Evolutionary conservation across 495 filamentous ascomycete species (phyloP), one percentile per base, ranked within the genome.

Genomic region (Aspergillus asperescens): DNA sequence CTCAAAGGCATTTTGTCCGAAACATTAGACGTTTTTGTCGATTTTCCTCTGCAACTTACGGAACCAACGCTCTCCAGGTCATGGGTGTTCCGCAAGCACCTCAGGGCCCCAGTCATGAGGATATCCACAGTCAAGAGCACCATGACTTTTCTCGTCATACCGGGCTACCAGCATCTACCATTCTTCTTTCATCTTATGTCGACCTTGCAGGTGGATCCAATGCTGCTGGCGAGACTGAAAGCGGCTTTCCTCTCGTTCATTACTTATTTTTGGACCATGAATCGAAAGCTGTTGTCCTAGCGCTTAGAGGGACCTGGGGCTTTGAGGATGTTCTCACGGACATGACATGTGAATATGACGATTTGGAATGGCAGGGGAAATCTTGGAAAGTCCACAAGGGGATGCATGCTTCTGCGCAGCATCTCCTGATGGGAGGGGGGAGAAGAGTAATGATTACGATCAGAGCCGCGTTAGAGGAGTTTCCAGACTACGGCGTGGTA

Each of bases 261-360:
- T 90, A 87, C 59, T 80, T 91, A 28, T 85, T 80, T 13, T 68
- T 90, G 1, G 87, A 91, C 59, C 86, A 89, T 58, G 84, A 85
- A 34, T 87, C 86, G 8, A 85, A 84, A 61, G 87, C 87, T 0
- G 77, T 91, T 7, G 86, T 90, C 0, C 74, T 91, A 7, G 85
- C 85, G 4, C 85, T 88, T 22, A 77, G 87, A 10, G 87, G 87
- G 0, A 91, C 87, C 0, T 77, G 89, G 44, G 87, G 87, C 0
- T 89, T 91, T 54, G 86, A 90, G 58, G 87, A 91, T 56, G 80
- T 90, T 10, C 75, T 91, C 13, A 87, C 86, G 9, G 87, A 91
- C 57, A 82, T 90, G 78, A 86, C 85, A 28, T 91, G 87, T 62
- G 87, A 90, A 49, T 91, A 88, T 52, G 86, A 89, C 55, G 80